Base-by-base conservation (phyloP, 306 rosid species). In the Inga oerstediana region DNA sequence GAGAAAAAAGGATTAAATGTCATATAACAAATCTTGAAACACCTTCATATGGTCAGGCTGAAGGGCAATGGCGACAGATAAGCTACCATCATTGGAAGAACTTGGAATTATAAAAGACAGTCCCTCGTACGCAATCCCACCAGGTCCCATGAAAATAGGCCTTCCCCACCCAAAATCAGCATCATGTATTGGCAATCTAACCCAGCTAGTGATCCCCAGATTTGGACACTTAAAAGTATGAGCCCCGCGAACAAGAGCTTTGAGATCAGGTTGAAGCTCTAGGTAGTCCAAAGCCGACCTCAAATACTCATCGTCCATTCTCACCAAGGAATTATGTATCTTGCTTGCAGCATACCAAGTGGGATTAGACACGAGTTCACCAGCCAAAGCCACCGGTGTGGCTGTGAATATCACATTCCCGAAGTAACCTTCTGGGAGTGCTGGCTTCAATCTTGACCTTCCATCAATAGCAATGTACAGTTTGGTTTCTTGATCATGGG, bases 401-500 rank as follows among this genome's bases (percentile, higher is more conserved):
- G 97, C 77, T 2, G 98, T 92, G 88, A 92, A 95, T 17, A 93
- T 92, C 78, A 90, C 98, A 71, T 95, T 93, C 45, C 98, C 98
- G 49, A 95, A 93, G 86, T 92, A 95, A 58, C 98, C 93, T 0
- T 84, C 90, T 39, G 98, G 98, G 27, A 92, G 94, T 3, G 90
- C 86, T 13, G 98, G 98, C 37, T 84, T 85, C 39, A 64, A 64
- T 64, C 69, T 30, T 12, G 69, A 64, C 69, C 41, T 12, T 64
- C 69, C 69, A 64, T 64, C 69, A 32, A 41, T 30, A 12, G 69
- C 69, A 64, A 64, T 64, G 69, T 64, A 30, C 41, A 64, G 8
- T 64, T 64, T 64, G 37, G 69, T 64, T 32, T 64, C 39, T 64
- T 64, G 69, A 64, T 64, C 39, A 5, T 24, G 39, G 17, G 41